Base-by-base conservation (phyloP, 2,329 filamentous ascomycete species). In the Endoconidiophora polonica region DNA sequence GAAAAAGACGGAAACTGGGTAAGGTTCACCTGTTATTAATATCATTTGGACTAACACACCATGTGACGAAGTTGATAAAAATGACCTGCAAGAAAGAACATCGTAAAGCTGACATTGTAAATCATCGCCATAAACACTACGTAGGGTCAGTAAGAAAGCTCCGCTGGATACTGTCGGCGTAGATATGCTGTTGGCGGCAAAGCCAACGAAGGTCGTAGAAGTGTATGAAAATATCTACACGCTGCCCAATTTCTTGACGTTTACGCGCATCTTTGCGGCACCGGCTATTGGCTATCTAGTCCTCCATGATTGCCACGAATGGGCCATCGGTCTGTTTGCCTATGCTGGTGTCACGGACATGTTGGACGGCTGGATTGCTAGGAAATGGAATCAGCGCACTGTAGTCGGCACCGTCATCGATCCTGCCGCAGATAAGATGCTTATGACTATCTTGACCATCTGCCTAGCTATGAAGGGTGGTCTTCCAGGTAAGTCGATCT, bases 331-430 rank as follows among this genome's bases (percentile, higher is more conserved):
- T 2, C 72, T 98, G n/a, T 94, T 98, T 62, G 80, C 80, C 46
- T 95, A 95, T 62, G 90, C 91, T 2, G 87, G 86, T 44, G 70
- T 94, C 57, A 94, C 90, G 0, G 91, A 98, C 61, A 71, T 94
- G 5, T 74, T 96, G 2, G 91, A 98, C 62, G 91, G 91, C 52
- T 96, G 82, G 74, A 91, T 98, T 58, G 91, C 91, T 23, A 77
- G 91, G 39, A 76, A 73, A 54, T 96, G 83, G 79, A 82, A 90
- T 46, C 73, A 86, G 52, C 83, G 91, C 64, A 96, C 91, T 0
- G 90, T 98, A 1, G 86, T 96, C 7, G 91, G 91, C 49, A 93
- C 86, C 49, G 79, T 98, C 26, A 86, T 98, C 55, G 88, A 94
- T 60, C 91, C 91, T 4, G 91, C 95, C 83, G 91, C 91, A 2